Evolutionary conservation across 768 basidiomycete species (phyloP).

Genomic region (Kwoniella dendrophila): DNA sequence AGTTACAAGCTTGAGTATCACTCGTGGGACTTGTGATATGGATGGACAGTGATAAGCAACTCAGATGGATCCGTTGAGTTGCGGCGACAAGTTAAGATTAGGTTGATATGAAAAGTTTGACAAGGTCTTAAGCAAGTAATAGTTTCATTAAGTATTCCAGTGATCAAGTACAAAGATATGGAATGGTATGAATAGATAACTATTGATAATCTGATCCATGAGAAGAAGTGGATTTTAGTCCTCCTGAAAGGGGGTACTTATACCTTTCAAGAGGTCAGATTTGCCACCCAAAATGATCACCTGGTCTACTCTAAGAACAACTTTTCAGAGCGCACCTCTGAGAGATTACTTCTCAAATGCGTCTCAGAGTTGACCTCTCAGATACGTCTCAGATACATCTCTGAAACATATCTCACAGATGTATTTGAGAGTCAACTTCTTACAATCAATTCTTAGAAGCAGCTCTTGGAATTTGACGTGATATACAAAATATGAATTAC

Average conservation of each 20-base stretch:
- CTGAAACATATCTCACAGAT: background rate
- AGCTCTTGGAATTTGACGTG: no score
- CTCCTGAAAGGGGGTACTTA: background rate
- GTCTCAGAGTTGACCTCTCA: background rate
- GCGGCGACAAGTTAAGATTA: background rate
- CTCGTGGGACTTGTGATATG: background rate
- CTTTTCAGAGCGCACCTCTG: no score
- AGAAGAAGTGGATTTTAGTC: background rate
- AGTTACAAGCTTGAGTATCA: no score
- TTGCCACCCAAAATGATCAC: background rate
- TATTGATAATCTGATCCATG: slow-evolving; percentile 1
- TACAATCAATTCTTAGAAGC: no score
- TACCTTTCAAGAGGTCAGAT: background rate
- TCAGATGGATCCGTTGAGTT: slow-evolving; percentile 3
- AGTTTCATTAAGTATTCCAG: background rate
- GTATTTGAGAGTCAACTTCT: no score
- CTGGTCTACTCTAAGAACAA: background rate
- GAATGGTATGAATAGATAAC: background rate
- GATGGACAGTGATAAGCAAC: background rate
- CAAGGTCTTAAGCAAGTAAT: no score
- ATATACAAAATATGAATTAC: no score
- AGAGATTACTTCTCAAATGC: background rate
- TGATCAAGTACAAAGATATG: background rate
- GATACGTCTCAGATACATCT: background rate
- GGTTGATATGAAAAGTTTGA: no score